These are phyloP conservation scores for Casuarina glauca DNA, from an alignment of 306 rosid species.

Conservation along the genomic window DNA sequence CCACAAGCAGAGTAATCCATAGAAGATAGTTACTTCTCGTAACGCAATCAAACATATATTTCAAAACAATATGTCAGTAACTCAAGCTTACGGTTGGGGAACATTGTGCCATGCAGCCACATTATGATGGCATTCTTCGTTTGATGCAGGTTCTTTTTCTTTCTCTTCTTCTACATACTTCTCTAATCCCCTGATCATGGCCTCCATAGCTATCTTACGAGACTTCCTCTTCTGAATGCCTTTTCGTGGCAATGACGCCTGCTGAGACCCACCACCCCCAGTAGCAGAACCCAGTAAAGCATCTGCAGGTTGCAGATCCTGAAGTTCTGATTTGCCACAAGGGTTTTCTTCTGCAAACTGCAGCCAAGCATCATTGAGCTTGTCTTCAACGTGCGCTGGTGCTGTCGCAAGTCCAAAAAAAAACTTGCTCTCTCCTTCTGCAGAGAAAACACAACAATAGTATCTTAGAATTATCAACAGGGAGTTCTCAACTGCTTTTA, in stretches of 20 bases:
- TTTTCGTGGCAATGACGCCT: conserved; percentile 32
- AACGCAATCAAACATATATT: conserved; percentile 11
- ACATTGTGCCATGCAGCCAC: conserved; percentile 98
- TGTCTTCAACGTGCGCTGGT: conserved; percentile 96
- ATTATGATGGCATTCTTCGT: conserved; percentile 50
- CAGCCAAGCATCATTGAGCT: conserved; percentile 89
- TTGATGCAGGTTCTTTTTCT: conserved; percentile 31
- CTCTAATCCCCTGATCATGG: conserved; percentile 80
- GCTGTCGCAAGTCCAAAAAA: conserved; percentile 96
- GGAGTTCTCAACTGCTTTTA: too few relatives aligned
- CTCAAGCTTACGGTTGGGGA: conserved; percentile 70
- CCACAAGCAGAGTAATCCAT: too few relatives aligned
- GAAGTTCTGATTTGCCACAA: conserved; percentile 37
- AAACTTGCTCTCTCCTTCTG: conserved; percentile 63
- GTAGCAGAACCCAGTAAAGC: conserved; percentile 69
- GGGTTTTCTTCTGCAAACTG: conserved; percentile 73
- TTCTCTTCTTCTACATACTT: conserved; percentile 55
- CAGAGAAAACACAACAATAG: conserved; percentile 16
- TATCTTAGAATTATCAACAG: background rate
- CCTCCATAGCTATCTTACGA: conserved; percentile 86
- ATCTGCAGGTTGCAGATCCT: conserved; percentile 44
- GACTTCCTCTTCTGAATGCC: conserved; percentile 50
- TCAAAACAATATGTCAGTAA: background rate
- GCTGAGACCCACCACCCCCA: conserved; percentile 79
- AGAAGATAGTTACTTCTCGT: background rate